A percentile compares a stretch with the other conserved stretches of the same genome.
Conservation (phyloP, 2,329 filamentous ascomycete genomes). For the Beauveria varroae region DNA sequence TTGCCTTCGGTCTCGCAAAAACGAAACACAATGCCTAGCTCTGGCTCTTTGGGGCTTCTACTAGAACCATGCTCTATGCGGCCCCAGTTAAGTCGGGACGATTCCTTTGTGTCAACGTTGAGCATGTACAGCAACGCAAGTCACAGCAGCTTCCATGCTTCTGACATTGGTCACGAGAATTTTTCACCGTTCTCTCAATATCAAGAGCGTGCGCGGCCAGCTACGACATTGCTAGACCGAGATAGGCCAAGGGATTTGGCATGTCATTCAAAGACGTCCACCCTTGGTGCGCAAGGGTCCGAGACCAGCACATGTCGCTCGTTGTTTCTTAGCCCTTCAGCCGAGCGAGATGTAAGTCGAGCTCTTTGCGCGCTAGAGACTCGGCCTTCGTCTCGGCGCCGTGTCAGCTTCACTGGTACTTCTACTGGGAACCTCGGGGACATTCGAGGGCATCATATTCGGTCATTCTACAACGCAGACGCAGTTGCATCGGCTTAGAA, state of each 20-base stretch:
- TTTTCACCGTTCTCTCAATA: background rate
- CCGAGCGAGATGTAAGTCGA: slow-evolving; percentile 36
- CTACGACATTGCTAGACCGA: background rate
- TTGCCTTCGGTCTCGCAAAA: background rate
- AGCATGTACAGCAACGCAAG: slow-evolving; percentile 21
- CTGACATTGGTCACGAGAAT: background rate
- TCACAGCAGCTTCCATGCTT: background rate
- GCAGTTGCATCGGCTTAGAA: slow-evolving; percentile 33
- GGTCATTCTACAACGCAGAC: slow-evolving; percentile 28
- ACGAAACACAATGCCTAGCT: slow-evolving; percentile 8
- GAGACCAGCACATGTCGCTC: slow-evolving; percentile 4
- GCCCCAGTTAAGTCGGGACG: background rate
- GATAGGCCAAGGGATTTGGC: background rate
- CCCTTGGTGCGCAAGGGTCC: slow-evolving; percentile 12
- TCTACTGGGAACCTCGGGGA: background rate
- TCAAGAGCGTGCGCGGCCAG: background rate
- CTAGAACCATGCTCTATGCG: too few relatives aligned
- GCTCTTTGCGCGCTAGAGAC: slow-evolving; percentile 26
- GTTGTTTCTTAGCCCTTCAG: slow-evolving; percentile 7
- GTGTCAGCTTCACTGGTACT: background rate
- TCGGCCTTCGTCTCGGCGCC: slow-evolving; percentile 16
- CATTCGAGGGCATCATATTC: slow-evolving; percentile 10
- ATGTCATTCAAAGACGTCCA: slow-evolving; percentile 22
- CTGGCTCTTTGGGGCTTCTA: background rate
- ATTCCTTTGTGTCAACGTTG: slow-evolving; percentile 22